These are phyloP conservation scores for Debaryomyces nepalensis DNA, from an alignment of 1,139 yeast species.

Conservation along the genomic window DNA sequence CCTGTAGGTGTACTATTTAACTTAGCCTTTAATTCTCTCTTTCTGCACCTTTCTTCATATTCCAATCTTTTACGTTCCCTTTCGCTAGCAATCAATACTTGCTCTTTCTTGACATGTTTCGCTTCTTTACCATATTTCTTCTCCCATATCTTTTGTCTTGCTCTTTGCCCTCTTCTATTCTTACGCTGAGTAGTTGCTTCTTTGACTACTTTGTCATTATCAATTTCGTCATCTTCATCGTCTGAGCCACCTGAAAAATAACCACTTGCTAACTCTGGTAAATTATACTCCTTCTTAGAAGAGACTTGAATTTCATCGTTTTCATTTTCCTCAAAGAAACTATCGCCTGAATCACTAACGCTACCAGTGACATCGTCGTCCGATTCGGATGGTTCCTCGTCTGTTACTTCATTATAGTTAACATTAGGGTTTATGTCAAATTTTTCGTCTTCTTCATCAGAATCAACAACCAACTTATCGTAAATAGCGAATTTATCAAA, in stretches of 20 bases:
- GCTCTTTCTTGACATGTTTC: constrained; percentile 75
- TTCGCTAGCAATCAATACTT: constrained; percentile 55
- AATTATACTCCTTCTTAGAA: constrained; percentile 29
- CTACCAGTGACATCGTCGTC: constrained; percentile 28
- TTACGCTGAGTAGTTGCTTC: constrained; percentile 61
- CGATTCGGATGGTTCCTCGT: constrained; percentile 58
- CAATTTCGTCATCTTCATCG: constrained; percentile 59
- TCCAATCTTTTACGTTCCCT: constrained; percentile 64
- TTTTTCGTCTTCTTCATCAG: constrained; percentile 54
- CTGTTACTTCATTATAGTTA: constrained; percentile 65
- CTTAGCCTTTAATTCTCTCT: constrained; percentile 60
- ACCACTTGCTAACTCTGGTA: constrained; percentile 79
- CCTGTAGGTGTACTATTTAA: constrained; percentile 40
- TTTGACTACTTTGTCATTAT: constrained; percentile 63
- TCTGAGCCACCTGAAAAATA: constrained; percentile 81
- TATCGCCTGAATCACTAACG: constrained; percentile 39
- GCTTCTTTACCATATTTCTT: constrained; percentile 82
- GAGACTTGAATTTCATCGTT: constrained; percentile 16
- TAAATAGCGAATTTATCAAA: constrained; percentile 47
- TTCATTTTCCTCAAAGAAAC: constrained; percentile 41
- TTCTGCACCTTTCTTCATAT: constrained; percentile 73
- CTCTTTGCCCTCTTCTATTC: constrained; percentile 95
- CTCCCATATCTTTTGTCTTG: constrained; percentile 96
- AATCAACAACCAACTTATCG: constrained; percentile 57
- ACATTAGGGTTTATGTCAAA: constrained; percentile 44